Evolutionary conservation across 257 asterid genomes (phyloP), one percentile per base, ranked within the genome.

Genomic region (Leonotis leonurus): DNA sequence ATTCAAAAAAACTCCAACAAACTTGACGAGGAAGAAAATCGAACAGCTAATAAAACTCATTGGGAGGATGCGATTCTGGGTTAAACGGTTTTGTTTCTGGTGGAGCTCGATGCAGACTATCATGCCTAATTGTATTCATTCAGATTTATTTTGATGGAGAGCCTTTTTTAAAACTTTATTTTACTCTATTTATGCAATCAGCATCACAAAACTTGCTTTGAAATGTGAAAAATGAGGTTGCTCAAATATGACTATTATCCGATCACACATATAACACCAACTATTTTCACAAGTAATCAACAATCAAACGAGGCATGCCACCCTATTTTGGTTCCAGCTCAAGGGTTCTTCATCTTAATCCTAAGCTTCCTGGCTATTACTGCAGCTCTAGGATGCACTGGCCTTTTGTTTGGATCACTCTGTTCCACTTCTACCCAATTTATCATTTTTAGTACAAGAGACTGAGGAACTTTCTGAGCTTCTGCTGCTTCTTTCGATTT

Each of bases 371-470:
- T 77, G 12, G 95, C 85, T 24, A 87, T 74, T 5, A 72, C 73
- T 64, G 89, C 76, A 45, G 99, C 97, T 74, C 70, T 79, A 11
- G 90, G 95, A 51, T 89, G 97, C 65, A 90, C 84, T 0, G 83
- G 75, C 65, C 90, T 78, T 78, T 90, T 93, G 64, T 56, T 85
- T 1, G 94, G 78, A 22, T 87, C 92, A 68, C 87, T 76, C 65
- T 87, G 96, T 65, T 93, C 97, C 66, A 93, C 88, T 67, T 87
- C 96, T 10, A 90, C 90, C 96, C 95, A 93, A 63, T 93, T 93
- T 35, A 93, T 93, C 67, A 93, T 95, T 75, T 90, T 93, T 70
- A 93, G 22, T 55, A 93, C 53, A 8, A 93, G 78, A 18, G 96
- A 80, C 46, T 85, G 99, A 4, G 99, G 86, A 8, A 89, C 81